Percentiles rank a stretch among this genome's conserved stretches.
phyloP scores from a whole-genome alignment of 108 stramenopile species.

The Discostella stelligeroides region DNA sequence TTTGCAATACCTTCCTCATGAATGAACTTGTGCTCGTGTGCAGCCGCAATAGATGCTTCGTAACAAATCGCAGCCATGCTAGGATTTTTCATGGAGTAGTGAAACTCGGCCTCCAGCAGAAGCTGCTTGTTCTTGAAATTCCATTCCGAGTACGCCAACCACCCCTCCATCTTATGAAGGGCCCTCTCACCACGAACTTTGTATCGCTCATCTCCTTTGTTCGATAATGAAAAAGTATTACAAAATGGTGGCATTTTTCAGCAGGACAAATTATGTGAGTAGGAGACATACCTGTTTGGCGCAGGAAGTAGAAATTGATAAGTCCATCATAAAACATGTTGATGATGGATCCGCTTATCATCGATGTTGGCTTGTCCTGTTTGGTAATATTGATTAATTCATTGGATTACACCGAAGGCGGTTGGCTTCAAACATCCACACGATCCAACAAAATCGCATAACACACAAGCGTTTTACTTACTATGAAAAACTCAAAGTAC shows the following conservation, averaged over 20 bases:
- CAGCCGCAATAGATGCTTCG: conserved; percentile 18
- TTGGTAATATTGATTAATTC: not conserved
- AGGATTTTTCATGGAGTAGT: conserved; percentile 6
- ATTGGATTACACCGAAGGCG: not conserved
- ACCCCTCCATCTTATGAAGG: not conserved
- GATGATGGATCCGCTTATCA: not conserved
- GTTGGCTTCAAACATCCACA: not conserved
- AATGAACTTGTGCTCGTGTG: no score
- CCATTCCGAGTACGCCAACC: not conserved
- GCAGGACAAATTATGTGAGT: not conserved
- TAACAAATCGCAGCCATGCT: conserved; percentile 10
- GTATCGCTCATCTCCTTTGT: no score
- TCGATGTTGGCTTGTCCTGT: not conserved
- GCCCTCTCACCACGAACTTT: conserved; percentile 2
- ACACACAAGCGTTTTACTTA: not conserved
- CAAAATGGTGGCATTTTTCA: no score
- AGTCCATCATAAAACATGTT: not conserved
- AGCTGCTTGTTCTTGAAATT: conserved; percentile 27
- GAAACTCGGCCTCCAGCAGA: conserved; percentile 8
- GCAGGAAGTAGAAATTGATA: no score
- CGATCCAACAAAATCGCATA: not conserved
- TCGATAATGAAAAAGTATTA: not conserved
- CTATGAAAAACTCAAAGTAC: not conserved
- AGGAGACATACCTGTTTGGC: not conserved
- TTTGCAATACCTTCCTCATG: no score